Base-by-base conservation (phyloP, 1,284 basidiomycete species). In the Vanrija sp. region DNA sequence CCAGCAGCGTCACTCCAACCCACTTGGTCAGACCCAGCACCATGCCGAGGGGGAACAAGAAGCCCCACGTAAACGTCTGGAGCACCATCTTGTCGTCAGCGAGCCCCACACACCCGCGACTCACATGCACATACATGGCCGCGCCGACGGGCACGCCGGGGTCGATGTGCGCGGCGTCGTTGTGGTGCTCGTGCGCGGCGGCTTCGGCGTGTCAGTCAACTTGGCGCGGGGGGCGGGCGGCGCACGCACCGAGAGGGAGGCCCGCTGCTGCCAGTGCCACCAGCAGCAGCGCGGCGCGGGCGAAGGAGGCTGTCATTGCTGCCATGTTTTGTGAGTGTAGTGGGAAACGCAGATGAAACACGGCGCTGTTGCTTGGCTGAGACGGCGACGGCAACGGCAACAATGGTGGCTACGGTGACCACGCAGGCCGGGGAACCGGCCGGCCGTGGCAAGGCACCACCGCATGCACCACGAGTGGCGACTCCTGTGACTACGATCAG, bases 31-130 rank as follows among this genome's bases (percentile, higher is more conserved):
- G 78, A 9, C 90, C 90, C 3, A 93, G 78, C 0, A 92, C 87
- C 90, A 93, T 92, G 23, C 91, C 91, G 8, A 86, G 80, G 0
- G 91, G 90, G 68, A 92, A 93, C 19, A 91, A 70, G 12, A 92
- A 71, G 2, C 86, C 88, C 90, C 90, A 93, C 6, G 90, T 83
- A 9, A 82, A 70, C 3, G 82, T 83, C 67, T 92, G 89, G 14
- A 91, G 71, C 38, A 80, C 77, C 57, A 92, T 90, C 73, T 76
- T 76, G 46, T 1, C 18, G 52, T 54, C 38, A 57, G 49, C 38
- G 8, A 34, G 12, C 5, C 5, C 9, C 34, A 2, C 9, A 38
- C 3, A 8, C 16, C 29, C 12, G 2, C 23, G 7, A 57, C 74
- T 46, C 38, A 74, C 74, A 70, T 93, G 89, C 23, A 91, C 81